Evolutionary conservation across 805 yeast species (phyloP).

Genomic region (Spathaspora arborariae): DNA sequence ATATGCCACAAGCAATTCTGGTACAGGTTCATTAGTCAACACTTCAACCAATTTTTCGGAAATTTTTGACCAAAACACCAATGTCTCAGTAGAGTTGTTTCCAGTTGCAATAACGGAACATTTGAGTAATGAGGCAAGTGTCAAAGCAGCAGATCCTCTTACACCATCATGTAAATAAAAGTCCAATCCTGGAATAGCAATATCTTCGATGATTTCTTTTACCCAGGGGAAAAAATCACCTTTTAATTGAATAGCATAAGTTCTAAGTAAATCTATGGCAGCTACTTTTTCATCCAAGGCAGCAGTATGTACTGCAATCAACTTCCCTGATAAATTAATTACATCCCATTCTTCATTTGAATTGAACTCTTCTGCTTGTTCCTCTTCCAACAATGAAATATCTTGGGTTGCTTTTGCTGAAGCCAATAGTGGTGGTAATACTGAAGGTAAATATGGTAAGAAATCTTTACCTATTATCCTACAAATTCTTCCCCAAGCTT

Average conservation of each 20-base stretch:
- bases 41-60: constrained; percentile 65
- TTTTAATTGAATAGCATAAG: constrained; percentile 81
- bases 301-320: constrained; percentile 92
- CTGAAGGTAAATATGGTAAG: constrained; percentile 75
- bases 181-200: constrained; percentile 83
- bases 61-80: constrained; percentile 68
- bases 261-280: constrained; percentile 83
- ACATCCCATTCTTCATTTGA: constrained; percentile 95
- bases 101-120: constrained; percentile 58
- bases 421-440: constrained; percentile 81
- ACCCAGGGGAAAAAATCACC: constrained; percentile 83
- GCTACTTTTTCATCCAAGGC: constrained; percentile 89
- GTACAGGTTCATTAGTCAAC: constrained; percentile 73
- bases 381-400: constrained; percentile 83
- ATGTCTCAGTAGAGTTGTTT: constrained; percentile 55
- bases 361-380: constrained; percentile 74
- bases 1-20: constrained; percentile 76
- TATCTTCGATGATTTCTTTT: constrained; percentile 67
- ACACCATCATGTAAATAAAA: constrained; percentile 94
- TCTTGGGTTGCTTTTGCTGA: constrained; percentile 91
- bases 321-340: constrained; percentile 84
- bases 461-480: constrained; percentile 81
- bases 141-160: constrained; percentile 82
- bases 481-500: constrained; percentile 95
- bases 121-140: constrained; percentile 72